Base-by-base conservation (phyloP, 768 basidiomycete species). In the Daedaleopsis nitida region DNA sequence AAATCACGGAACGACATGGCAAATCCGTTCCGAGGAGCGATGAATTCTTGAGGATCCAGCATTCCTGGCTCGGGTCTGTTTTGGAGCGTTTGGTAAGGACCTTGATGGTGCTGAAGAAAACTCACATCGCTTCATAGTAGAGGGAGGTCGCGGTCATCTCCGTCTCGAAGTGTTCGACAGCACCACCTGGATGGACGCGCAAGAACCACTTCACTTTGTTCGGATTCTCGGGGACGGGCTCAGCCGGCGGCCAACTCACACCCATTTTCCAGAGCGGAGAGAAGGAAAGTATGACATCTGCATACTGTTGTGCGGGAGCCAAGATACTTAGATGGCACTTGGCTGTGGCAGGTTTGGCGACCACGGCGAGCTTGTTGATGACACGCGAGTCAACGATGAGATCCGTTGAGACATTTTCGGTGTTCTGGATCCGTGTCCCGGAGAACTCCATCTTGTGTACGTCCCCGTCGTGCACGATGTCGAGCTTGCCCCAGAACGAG, bases 41-140 rank as follows among this genome's bases (percentile, higher is more conserved):
- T 85, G 68, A 89, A 91, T 58, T 91, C 88, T 56, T 81, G 81
- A 5, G 91, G 91, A 68, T 93, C 90, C 42, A 92, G 77, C 83
- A 90, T 86, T 10, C 76, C 74, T 16, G 87, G 83, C 59, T 94
- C 91, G 0, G 92, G 92, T 68, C 92, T 94, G 66, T 51, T 35
- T 16, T 44, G 48, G 21, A 54, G 50, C 35, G 27, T 32, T 32
- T 32, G 27, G 27, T 32, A 10, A 14, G 34, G 12, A 19, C 3
- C 16, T 35, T 35, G 19, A 17, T 23, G 49, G 47, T 21, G 6
- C 23, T 9, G 47, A 32, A 60, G 14, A 10, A 52, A 23, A 78
- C 90, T 71, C 73, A 91, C 92, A 88, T 75, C 24, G 88, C 92
- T 77, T 94, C 92, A 67, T 94, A 94, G 75, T 93, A 94, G 54